Evolutionary conservation across 1,139 yeast genomes (phyloP).

Genomic region (Candida glucosophila): DNA sequence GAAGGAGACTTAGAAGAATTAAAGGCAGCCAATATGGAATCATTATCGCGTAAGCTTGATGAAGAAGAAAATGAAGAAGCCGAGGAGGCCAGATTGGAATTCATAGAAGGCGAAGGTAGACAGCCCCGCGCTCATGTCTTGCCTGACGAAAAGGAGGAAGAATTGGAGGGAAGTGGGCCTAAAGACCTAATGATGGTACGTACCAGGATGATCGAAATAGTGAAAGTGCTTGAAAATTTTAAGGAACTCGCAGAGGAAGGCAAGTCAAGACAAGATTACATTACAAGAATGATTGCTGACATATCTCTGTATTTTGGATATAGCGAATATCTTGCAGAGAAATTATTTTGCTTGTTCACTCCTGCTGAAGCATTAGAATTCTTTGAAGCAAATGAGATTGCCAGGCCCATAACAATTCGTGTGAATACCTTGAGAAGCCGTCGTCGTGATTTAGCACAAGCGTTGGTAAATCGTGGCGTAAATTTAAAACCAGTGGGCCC

Average conservation of each 20-base stretch:
- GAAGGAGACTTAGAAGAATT: slow-evolving; percentile 71
- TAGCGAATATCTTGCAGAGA: slow-evolving; percentile 88
- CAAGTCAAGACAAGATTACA: slow-evolving; percentile 73
- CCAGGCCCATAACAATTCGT: slow-evolving; percentile 93
- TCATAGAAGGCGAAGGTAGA: slow-evolving; percentile 45
- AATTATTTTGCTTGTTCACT: slow-evolving; percentile 79
- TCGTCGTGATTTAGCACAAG: slow-evolving; percentile 93
- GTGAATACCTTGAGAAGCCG: slow-evolving; percentile 91
- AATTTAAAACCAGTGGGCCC: slow-evolving; percentile 94
- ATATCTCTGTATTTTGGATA: slow-evolving; percentile 95
- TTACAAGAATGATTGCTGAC: slow-evolving; percentile 69
- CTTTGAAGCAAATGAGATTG: slow-evolving; percentile 95
- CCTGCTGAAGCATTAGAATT: slow-evolving; percentile 97
- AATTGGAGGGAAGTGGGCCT: slow-evolving; percentile 41
- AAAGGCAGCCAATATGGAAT: slow-evolving; percentile 85
- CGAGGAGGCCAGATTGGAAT: slow-evolving; percentile 70
- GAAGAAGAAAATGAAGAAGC: slow-evolving; percentile 68
- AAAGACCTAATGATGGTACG: slow-evolving; percentile 76
- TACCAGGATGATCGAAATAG: slow-evolving; percentile 92
- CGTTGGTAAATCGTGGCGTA: slow-evolving; percentile 92
- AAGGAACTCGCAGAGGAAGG: slow-evolving; percentile 80
- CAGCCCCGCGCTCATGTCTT: slow-evolving; percentile 69
- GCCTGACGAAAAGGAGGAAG: slow-evolving; percentile 55
- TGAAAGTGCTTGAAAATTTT: slow-evolving; percentile 91
- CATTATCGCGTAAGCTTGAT: slow-evolving; percentile 59